Evolutionary conservation across 2,329 filamentous ascomycete genomes (phyloP).

Genomic region (Xylariaceae sp.): DNA sequence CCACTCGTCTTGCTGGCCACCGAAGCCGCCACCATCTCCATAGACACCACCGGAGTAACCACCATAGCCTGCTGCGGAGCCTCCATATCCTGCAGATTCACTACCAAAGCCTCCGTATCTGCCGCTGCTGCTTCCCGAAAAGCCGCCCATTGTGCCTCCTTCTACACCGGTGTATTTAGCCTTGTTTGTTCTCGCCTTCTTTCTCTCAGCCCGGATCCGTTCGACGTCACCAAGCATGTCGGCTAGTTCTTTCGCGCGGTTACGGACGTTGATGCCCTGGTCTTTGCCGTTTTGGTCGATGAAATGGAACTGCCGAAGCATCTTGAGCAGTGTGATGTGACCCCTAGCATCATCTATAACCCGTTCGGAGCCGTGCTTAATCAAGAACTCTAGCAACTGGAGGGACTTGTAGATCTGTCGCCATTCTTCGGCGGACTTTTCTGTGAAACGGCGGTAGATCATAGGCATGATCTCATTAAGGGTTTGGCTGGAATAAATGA

Average conservation of each 20-base stretch:
- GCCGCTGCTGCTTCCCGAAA: slow-evolving; percentile 57
- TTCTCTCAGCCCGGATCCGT: slow-evolving; percentile 78
- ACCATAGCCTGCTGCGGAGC: slow-evolving; percentile 59
- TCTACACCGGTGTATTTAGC: slow-evolving; percentile 97
- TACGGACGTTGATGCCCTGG: slow-evolving; percentile 96
- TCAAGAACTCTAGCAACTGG: slow-evolving; percentile 93
- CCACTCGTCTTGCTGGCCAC: slow-evolving; percentile 77
- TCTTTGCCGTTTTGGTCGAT: slow-evolving; percentile 98
- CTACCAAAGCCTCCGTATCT: slow-evolving; percentile 93
- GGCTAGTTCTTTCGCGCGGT: slow-evolving; percentile 92
- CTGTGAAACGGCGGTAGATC: slow-evolving; percentile 99
- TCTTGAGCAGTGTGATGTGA: slow-evolving; percentile 93
- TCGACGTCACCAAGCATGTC: slow-evolving; percentile 95
- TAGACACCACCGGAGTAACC: slow-evolving; percentile 78
- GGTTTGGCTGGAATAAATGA: slow-evolving; percentile 70
- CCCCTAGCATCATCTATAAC: slow-evolving; percentile 97
- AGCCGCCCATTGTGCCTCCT: slow-evolving; percentile 71
- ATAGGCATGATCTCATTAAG: slow-evolving; percentile 99
- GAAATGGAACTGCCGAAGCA: slow-evolving; percentile 97
- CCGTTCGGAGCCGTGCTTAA: slow-evolving; percentile 97
- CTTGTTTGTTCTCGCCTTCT: slow-evolving; percentile 88
- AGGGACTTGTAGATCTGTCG: slow-evolving; percentile 98
- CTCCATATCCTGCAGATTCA: slow-evolving; percentile 76
- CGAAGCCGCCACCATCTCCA: slow-evolving; percentile 94
- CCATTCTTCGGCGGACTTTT: slow-evolving; percentile 98